These are phyloP conservation scores for Cadophora sp. DNA, from an alignment of 2,329 filamentous ascomycete genomes.

Conservation along the genomic window DNA sequence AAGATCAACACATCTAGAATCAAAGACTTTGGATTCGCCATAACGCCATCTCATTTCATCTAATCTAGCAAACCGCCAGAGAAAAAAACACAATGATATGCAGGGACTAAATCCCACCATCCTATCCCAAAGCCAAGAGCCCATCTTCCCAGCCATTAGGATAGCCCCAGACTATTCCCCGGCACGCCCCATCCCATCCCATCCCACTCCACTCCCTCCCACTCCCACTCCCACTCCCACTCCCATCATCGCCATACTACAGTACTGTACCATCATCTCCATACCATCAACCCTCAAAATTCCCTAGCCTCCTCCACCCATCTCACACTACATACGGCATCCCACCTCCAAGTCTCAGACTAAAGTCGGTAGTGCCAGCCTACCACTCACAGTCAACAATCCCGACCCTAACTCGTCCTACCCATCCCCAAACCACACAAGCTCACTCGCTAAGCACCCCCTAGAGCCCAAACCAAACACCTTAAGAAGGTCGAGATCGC, in stretches of 20 bases:
- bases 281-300: too few species aligned
- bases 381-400: not conserved
- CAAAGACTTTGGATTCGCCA: not conserved
- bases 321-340: not conserved
- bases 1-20: not conserved
- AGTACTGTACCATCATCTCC: too few species aligned
- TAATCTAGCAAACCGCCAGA: not conserved
- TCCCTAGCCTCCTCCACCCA: not conserved
- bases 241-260: too few species aligned
- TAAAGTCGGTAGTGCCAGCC: not conserved
- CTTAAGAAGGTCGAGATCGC: not conserved
- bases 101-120: not conserved
- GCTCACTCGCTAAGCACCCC: not conserved
- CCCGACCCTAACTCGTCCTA: too few species aligned
- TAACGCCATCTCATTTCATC: constrained; percentile 1
- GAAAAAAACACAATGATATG: not conserved
- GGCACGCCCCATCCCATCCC: not conserved
- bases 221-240: not conserved
- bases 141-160: constrained; percentile 4
- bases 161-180: not conserved
- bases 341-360: not conserved
- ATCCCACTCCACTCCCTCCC: not conserved
- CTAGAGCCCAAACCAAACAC: not conserved
- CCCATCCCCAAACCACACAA: not conserved
- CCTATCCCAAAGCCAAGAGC: not conserved